phyloP scores from a whole-genome alignment of 2,329 filamentous ascomycete genomes.

The Ophiostoma piceae region DNA sequence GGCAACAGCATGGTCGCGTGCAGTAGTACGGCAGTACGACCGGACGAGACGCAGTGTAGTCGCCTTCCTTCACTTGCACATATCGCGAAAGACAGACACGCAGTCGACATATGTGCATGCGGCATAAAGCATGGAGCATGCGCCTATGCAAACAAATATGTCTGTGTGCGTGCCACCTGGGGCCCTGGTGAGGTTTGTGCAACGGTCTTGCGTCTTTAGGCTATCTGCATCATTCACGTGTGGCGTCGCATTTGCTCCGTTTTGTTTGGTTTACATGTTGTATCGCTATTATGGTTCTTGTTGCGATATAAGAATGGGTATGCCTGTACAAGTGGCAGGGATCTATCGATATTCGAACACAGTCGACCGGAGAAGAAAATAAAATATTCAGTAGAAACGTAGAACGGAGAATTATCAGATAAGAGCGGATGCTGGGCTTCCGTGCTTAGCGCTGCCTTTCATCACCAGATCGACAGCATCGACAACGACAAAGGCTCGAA shows the following conservation, averaged over 20 bases:
- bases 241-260: not conserved
- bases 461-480: not conserved
- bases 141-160: conserved; percentile 13
- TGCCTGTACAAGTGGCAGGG: not conserved
- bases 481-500: not conserved
- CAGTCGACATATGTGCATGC: not conserved
- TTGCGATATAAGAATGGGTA: not conserved
- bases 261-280: not conserved
- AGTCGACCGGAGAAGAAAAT: not conserved
- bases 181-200: not conserved
- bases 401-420: not conserved
- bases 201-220: not conserved
- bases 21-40: not conserved
- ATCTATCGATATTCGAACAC: not conserved
- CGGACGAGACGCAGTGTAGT: not conserved
- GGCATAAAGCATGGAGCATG: not conserved
- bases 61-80: not conserved
- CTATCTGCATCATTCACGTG: not conserved
- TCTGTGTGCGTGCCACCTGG: conserved; percentile 5
- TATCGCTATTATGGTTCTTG: not conserved
- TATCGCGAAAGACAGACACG: conserved; percentile 7
- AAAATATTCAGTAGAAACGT: not conserved
- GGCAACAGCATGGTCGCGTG: not conserved
- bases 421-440: not conserved
- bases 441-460: not conserved